Conservation (phyloP, 2,329 filamentous ascomycete genomes). For the Ramularia endophylla region DNA sequence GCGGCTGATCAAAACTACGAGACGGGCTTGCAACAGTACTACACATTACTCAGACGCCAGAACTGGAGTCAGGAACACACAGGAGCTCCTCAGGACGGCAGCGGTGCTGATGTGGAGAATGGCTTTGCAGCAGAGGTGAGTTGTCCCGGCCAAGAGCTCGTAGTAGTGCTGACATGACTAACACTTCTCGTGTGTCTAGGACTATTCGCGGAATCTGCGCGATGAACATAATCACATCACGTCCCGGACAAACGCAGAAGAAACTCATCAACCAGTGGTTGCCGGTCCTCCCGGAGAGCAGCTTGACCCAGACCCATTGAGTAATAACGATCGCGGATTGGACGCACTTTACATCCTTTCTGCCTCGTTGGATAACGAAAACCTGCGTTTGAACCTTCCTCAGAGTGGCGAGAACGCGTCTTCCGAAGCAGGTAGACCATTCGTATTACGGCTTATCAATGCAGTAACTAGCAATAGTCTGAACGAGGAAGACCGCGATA, state of each 20-base stretch:
- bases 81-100: no score
- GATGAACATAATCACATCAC: no score
- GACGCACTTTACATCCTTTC: slow-evolving; percentile 16
- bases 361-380: slow-evolving; percentile 6
- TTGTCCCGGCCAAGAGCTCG: not conserved
- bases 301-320: slow-evolving; percentile 12
- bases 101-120: no score
- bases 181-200: no score
- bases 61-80: slow-evolving; percentile 15
- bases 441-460: not conserved
- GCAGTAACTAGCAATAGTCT: slow-evolving; percentile 8
- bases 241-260: not conserved
- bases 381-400: slow-evolving; percentile 3
- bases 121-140: not conserved
- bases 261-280: not conserved
- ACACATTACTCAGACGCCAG: slow-evolving; percentile 25
- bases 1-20: slow-evolving; percentile 8
- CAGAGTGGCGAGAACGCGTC: not conserved
- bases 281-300: slow-evolving; percentile 14
- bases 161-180: not conserved
- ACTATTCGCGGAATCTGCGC: no score
- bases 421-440: no score
- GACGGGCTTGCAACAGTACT: slow-evolving; percentile 24
- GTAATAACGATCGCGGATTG: slow-evolving; percentile 16
- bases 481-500: slow-evolving; percentile 4